Percentiles rank a stretch among this genome's conserved stretches.
Conservation (phyloP, 1,284 basidiomycete genomes). For the Ganoderma multipileum region DNA sequence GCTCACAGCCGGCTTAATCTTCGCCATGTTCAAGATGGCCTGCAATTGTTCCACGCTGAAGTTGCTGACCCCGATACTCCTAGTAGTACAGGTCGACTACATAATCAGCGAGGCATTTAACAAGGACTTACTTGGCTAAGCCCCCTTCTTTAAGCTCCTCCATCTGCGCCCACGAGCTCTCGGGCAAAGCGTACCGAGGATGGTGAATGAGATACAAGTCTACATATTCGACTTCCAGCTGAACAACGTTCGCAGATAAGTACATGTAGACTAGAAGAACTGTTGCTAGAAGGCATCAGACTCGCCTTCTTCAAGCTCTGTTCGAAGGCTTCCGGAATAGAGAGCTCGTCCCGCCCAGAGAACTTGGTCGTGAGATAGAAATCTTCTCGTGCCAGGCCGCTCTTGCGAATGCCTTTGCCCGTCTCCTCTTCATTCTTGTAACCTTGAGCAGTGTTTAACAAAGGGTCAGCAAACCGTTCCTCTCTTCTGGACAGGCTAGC, state of each 20-base stretch:
- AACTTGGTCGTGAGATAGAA: conserved; percentile 59
- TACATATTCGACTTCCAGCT: conserved; percentile 73
- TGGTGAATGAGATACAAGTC: conserved; percentile 78
- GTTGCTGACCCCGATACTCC: conserved; percentile 84
- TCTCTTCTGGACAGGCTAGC: background rate
- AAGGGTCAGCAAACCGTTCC: background rate
- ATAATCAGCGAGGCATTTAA: too few species aligned
- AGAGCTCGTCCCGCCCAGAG: conserved; percentile 53
- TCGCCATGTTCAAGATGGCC: conserved; percentile 60
- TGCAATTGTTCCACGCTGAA: conserved; percentile 68
- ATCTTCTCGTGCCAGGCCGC: conserved; percentile 43
- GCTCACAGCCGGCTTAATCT: conserved; percentile 76
- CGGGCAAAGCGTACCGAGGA: conserved; percentile 50
- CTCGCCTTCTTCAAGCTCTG: conserved; percentile 39
- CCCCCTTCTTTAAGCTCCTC: conserved; percentile 70
- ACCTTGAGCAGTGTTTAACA: conserved; percentile 39
- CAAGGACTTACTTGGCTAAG: conserved; percentile 54
- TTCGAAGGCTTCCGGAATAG: conserved; percentile 40
- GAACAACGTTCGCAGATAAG: background rate
- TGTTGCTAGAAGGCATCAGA: background rate
- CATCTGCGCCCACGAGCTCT: conserved; percentile 69
- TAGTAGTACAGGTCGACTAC: conserved; percentile 35
- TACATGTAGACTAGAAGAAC: background rate
- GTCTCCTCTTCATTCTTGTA: conserved; percentile 51
- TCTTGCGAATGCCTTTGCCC: conserved; percentile 45